Conservation (phyloP, 1,284 basidiomycete genomes). For the Malassezia sp. region DNA sequence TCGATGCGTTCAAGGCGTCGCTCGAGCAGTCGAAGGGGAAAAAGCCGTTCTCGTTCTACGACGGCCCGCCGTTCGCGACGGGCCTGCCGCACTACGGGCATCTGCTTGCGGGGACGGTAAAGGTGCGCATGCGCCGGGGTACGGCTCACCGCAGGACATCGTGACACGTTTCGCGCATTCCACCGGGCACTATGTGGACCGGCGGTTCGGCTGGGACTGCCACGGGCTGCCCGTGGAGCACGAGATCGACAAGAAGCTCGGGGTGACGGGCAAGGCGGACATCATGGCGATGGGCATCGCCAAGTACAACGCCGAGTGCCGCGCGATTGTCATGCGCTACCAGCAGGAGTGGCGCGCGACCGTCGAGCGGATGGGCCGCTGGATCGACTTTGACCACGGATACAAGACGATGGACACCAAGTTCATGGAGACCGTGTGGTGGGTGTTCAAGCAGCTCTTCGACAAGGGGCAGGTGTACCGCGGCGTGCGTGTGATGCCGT, state of each 20-base stretch:
- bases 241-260: slow-evolving; percentile 95
- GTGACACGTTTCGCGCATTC: slow-evolving; percentile 89
- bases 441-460: slow-evolving; percentile 92
- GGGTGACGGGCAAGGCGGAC: slow-evolving; percentile 83
- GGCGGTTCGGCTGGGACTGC: slow-evolving; percentile 98
- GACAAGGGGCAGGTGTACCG: slow-evolving; percentile 89
- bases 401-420: slow-evolving; percentile 90
- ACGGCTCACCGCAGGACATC: slow-evolving; percentile 60
- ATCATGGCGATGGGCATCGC: slow-evolving; percentile 93
- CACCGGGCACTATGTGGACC: slow-evolving; percentile 83
- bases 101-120: slow-evolving; percentile 62
- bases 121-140: slow-evolving; percentile 58
- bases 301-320: slow-evolving; percentile 93
- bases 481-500: slow-evolving; percentile 92
- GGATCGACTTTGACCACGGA: slow-evolving; percentile 99
- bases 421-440: slow-evolving; percentile 99
- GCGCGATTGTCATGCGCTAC: slow-evolving; percentile 95
- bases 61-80: slow-evolving; percentile 94
- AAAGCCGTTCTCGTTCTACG: slow-evolving; percentile 87
- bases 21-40: slow-evolving; percentile 79
- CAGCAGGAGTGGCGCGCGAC: slow-evolving; percentile 83
- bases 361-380: slow-evolving; percentile 94
- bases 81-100: slow-evolving; percentile 88
- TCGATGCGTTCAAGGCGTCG: slow-evolving; percentile 92
- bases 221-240: slow-evolving; percentile 98